Percentiles rank a stretch among this genome's conserved stretches.
Conservation (phyloP, 352 stramenopile genomes). For the Aphanomyces stellatus region DNA sequence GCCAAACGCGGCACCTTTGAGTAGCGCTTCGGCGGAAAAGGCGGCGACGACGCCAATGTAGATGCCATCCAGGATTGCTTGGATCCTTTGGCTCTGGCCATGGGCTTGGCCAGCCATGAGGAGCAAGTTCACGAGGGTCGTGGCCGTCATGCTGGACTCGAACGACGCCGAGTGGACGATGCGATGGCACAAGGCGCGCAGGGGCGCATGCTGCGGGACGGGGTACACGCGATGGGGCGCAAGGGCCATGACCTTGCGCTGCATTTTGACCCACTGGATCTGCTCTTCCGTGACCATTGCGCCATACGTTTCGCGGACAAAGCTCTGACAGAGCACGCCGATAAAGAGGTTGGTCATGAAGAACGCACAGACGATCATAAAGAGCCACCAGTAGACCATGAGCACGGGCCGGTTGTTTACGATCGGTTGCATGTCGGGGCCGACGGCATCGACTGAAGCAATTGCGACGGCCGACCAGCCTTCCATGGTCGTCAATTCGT, state of each 20-base stretch:
- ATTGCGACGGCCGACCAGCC: conserved; percentile 91
- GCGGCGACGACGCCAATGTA: conserved; percentile 84
- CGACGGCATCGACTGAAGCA: conserved; percentile 75
- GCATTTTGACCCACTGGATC: conserved; percentile 84
- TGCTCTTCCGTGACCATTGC: conserved; percentile 73
- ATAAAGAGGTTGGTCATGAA: conserved; percentile 94
- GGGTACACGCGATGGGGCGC: conserved; percentile 48
- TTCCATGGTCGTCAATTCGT: conserved; percentile 91
- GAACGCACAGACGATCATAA: conserved; percentile 43
- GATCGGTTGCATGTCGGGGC: conserved; percentile 90
- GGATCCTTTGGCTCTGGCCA: conserved; percentile 54
- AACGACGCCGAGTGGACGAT: conserved; percentile 63
- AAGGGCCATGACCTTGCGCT: conserved; percentile 52
- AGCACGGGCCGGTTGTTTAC: conserved; percentile 83
- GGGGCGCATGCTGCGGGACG: conserved; percentile 35
- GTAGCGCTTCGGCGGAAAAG: conserved; percentile 79
- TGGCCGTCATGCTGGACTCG: conserved; percentile 83
- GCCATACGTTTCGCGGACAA: conserved; percentile 74
- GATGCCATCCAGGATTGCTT: conserved; percentile 41
- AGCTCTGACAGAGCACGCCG: conserved; percentile 92
- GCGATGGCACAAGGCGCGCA: conserved; percentile 55
- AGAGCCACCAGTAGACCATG: conserved; percentile 52
- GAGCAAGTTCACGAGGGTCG: conserved; percentile 86
- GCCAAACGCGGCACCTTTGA: conserved; percentile 82
- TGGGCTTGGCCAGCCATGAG: conserved; percentile 85